Evolutionary conservation across 2,329 filamentous ascomycete species (phyloP).

Genomic region (Beauveria pseudobassiana): DNA sequence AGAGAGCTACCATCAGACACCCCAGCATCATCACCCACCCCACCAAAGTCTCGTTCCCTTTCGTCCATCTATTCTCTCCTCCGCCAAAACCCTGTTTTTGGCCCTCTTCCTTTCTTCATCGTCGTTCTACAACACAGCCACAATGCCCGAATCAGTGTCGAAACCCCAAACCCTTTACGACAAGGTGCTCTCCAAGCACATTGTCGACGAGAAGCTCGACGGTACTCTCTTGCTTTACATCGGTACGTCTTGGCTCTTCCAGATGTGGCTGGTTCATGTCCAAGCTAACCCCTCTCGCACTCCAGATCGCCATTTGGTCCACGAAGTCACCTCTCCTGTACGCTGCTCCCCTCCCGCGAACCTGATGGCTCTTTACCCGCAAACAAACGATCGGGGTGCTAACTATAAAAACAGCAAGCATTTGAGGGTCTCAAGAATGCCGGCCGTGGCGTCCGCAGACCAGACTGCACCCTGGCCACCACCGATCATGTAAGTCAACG

Average conservation of each 20-base stretch:
- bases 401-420: slow-evolving; percentile 59
- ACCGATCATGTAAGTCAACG: slow-evolving; percentile 76
- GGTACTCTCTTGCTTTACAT: slow-evolving; percentile 92
- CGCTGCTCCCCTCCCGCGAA: slow-evolving; percentile 22
- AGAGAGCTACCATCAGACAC: neutral
- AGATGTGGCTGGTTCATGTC: neutral
- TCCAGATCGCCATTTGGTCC: slow-evolving; percentile 85
- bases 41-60: neutral
- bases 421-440: slow-evolving; percentile 94
- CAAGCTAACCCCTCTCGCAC: neutral
- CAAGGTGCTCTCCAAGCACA: slow-evolving; percentile 92
- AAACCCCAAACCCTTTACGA: slow-evolving; percentile 85
- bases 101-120: slow-evolving; percentile 11
- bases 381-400: slow-evolving; percentile 6
- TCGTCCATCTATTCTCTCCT: neutral
- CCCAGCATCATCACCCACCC: slow-evolving; percentile 3
- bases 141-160: slow-evolving; percentile 68
- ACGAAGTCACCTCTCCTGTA: slow-evolving; percentile 96
- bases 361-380: neutral
- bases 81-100: neutral
- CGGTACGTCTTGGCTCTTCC: slow-evolving; percentile 44
- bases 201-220: slow-evolving; percentile 92
- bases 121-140: slow-evolving; percentile 24
- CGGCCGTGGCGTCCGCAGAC: slow-evolving; percentile 76
- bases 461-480: slow-evolving; percentile 93